Base-by-base conservation (phyloP, 1,139 yeast species). In the Arxiozyma heterogenica region DNA sequence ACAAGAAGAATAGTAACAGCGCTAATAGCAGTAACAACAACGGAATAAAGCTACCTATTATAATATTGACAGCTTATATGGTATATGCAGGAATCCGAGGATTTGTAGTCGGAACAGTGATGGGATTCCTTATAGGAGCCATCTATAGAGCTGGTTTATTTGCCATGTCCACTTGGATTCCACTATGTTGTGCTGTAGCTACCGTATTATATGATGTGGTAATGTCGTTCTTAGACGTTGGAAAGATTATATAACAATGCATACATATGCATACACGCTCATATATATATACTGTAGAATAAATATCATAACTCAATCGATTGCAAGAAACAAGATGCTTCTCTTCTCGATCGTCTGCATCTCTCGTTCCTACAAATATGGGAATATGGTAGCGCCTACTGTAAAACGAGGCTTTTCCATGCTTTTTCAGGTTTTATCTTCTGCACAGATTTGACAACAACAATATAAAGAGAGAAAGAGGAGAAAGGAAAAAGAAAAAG, bases 81-180 rank as follows among this genome's bases (percentile, higher is more conserved):
- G 23, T 76, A 0, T 68, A 80, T 20, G 91, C 90, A 0, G 77
- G 82, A 0, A 58, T 79, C 0, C 89, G 84, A 59, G 95, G 86
- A 0, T 73, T 85, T 51, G 68, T 83, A 5, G 74, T 84, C 4
- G 96, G 96, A 0, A 81, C 93, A 0, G 75, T 89, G 12, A 76
- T 85, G 44, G 97, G 97, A 0, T 72, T 90, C 17, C 69, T 84
- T 65, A 66, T 76, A 46, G 80, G 79, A 1, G 87, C 90, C 2
- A 78, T 89, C 4, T 90, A 90, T 70, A 75, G 78, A 54, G 84
- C 96, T 0, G 96, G 90, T 0, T 73, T 82, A 17, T 79, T 90
- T 66, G 79, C 86, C 25, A 86, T 91, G 93, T 84, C 95, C 34
- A 86, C 96, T 0, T 91, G 98, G 98, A 81, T 90, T 12, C 98